These are phyloP conservation scores for Phialemonium atrogriseum DNA, from an alignment of 2,329 filamentous ascomycete species.

Conservation along the genomic window DNA sequence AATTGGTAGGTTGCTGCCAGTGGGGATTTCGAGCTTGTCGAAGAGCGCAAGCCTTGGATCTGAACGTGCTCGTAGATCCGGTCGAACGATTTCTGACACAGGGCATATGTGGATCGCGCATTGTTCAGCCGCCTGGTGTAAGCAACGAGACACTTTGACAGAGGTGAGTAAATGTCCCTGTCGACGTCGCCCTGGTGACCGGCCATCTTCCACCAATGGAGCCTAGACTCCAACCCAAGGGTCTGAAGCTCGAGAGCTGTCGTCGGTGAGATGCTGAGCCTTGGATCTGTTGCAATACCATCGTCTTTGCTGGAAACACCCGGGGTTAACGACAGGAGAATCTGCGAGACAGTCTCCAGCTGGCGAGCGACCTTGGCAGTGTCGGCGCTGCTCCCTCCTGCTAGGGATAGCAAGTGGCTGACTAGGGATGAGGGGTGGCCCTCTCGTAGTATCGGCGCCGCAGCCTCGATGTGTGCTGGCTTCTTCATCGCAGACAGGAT, in stretches of 20 bases:
- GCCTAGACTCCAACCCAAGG: slow-evolving; percentile 51
- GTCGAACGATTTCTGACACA: slow-evolving; percentile 25
- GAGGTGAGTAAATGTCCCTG: slow-evolving; percentile 58
- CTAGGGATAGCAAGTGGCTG: slow-evolving; percentile 43
- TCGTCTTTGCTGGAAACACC: slow-evolving; percentile 60
- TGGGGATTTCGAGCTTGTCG: slow-evolving; percentile 31
- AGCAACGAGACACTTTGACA: slow-evolving; percentile 53
- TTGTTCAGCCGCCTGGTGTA: slow-evolving; percentile 44
- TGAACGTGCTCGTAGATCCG: slow-evolving; percentile 30
- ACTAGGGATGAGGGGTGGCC: slow-evolving; percentile 47
- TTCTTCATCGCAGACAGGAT: slow-evolving; percentile 54
- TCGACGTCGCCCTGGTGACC: slow-evolving; percentile 51
- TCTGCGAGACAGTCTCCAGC: slow-evolving; percentile 57
- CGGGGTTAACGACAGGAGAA: slow-evolving; percentile 57
- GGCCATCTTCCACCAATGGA: slow-evolving; percentile 58
- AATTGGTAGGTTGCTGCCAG: slow-evolving; percentile 42
- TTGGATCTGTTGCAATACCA: slow-evolving; percentile 39
- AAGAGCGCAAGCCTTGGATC: slow-evolving; percentile 22
- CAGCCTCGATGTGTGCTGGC: slow-evolving; percentile 48
- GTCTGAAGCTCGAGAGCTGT: slow-evolving; percentile 55
- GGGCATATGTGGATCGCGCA: slow-evolving; percentile 27
- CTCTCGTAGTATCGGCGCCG: slow-evolving; percentile 45
- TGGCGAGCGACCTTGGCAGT: slow-evolving; percentile 53
- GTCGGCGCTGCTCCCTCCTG: slow-evolving; percentile 33
- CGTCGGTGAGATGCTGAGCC: slow-evolving; percentile 47